phyloP scores from a whole-genome alignment of 2,329 filamentous ascomycete genomes.

The Aspergillus luchuensis region DNA sequence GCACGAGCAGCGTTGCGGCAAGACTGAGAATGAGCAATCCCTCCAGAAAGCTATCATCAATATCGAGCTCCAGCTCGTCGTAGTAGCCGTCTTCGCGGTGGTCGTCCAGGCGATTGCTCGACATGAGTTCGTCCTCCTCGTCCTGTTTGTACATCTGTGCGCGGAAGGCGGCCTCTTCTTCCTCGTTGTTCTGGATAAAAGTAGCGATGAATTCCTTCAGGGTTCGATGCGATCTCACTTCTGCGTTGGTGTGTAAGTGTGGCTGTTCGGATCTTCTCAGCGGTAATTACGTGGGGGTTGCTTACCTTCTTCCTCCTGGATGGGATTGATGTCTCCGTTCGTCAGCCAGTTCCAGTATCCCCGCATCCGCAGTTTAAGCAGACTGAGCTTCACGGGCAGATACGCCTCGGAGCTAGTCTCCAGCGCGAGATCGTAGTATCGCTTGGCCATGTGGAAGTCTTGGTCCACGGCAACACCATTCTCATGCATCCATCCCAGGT shows the following conservation, averaged over 20 bases:
- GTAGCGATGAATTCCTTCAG: constrained; percentile 83
- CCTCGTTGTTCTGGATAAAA: constrained; percentile 72
- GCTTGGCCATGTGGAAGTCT: constrained; percentile 95
- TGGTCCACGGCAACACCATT: constrained; percentile 91
- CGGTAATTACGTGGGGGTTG: constrained; percentile 8
- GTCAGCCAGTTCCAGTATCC: constrained; percentile 96
- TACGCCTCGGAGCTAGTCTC: constrained; percentile 93
- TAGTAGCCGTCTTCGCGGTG: constrained; percentile 54
- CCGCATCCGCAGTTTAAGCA: constrained; percentile 79
- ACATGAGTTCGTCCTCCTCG: constrained; percentile 37
- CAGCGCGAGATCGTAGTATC: constrained; percentile 90
- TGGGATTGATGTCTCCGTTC: constrained; percentile 86
- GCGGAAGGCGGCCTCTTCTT: constrained; percentile 66
- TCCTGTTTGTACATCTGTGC: constrained; percentile 51
- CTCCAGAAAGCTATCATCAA: constrained; percentile 80
- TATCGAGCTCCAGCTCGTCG: constrained; percentile 63
- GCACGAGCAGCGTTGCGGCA: constrained; percentile 69
- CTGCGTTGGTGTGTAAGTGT: constrained; percentile 49
- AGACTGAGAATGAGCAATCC: constrained; percentile 80
- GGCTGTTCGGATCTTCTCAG: not conserved
- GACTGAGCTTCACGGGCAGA: constrained; percentile 82
- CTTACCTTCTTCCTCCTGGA: constrained; percentile 83
- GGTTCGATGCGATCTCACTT: constrained; percentile 71
- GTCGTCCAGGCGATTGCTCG: constrained; percentile 31
- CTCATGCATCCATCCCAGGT: constrained; percentile 99